These are phyloP conservation scores for Phialophora macrospora DNA, from an alignment of 2,329 filamentous ascomycete species.

Conservation along the genomic window DNA sequence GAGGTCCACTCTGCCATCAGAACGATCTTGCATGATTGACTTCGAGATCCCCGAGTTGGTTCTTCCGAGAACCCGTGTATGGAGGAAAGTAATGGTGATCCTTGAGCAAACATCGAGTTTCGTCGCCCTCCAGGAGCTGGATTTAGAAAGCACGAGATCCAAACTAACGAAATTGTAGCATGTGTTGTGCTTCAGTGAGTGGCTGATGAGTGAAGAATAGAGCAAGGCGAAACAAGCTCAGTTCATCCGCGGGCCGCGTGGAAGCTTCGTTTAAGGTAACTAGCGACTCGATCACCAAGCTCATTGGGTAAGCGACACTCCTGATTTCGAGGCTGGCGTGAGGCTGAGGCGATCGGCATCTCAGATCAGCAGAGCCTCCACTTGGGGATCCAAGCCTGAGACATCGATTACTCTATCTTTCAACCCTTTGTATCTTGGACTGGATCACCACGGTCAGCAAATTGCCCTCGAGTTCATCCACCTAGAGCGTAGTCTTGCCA, in stretches of 20 bases:
- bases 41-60: too few relatives aligned
- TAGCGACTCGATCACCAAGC: background rate
- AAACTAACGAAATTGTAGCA: background rate
- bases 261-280: background rate
- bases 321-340: background rate
- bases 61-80: background rate
- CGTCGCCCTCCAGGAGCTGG: too few relatives aligned
- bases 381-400: background rate
- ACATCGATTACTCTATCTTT: slow-evolving; percentile 1
- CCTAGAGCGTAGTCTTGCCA: background rate
- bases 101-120: background rate
- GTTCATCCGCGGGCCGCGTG: background rate
- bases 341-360: background rate
- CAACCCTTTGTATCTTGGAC: background rate
- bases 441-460: background rate
- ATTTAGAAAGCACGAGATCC: too few relatives aligned
- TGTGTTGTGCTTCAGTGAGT: background rate
- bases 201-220: background rate
- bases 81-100: background rate
- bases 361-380: background rate
- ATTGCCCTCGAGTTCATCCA: too few relatives aligned
- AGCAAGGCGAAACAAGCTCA: background rate
- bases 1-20: too few relatives aligned
- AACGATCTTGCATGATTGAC: too few relatives aligned
- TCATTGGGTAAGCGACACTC: background rate